A percentile compares a stretch with the other conserved stretches of the same genome.
phyloP scores from a whole-genome alignment of 164 flowering plant species.

The Macadamia tetraphylla region DNA sequence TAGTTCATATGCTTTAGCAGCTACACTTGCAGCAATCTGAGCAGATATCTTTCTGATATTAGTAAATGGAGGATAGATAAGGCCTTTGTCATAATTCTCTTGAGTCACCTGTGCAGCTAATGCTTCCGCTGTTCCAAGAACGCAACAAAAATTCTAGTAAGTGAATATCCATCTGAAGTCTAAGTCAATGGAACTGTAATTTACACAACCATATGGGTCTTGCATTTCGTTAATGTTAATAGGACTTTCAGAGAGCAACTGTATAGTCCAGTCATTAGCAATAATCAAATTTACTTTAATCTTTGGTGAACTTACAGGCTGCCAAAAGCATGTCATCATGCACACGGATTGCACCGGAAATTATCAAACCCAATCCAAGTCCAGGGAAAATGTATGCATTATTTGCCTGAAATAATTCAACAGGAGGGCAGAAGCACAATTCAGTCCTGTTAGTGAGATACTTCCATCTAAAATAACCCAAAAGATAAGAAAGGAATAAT shows the following conservation, averaged over 20 bases:
- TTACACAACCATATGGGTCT: not conserved
- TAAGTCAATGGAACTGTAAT: not conserved
- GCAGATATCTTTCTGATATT: conserved; percentile 89
- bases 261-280: not conserved
- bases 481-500: not conserved
- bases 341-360: conserved; percentile 91
- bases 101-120: conserved; percentile 71
- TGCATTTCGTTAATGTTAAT: not conserved
- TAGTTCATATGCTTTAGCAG: conserved; percentile 90
- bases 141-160: not conserved
- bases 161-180: not conserved
- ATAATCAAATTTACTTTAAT: not conserved
- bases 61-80: conserved; percentile 77
- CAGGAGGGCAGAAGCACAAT: not conserved
- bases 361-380: conserved; percentile 84
- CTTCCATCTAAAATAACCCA: not conserved
- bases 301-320: conserved; percentile 58
- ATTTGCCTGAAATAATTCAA: conserved; percentile 51
- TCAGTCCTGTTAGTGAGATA: not conserved
- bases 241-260: not conserved
- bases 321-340: conserved; percentile 95
- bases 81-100: conserved; percentile 66
- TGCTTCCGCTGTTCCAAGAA: conserved; percentile 61
- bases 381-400: conserved; percentile 98
- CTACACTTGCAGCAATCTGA: conserved; percentile 84